Percentiles rank a stretch among this genome's conserved stretches.
phyloP scores from a whole-genome alignment of 129 eudicot species.

The Cynara cardunculus region DNA sequence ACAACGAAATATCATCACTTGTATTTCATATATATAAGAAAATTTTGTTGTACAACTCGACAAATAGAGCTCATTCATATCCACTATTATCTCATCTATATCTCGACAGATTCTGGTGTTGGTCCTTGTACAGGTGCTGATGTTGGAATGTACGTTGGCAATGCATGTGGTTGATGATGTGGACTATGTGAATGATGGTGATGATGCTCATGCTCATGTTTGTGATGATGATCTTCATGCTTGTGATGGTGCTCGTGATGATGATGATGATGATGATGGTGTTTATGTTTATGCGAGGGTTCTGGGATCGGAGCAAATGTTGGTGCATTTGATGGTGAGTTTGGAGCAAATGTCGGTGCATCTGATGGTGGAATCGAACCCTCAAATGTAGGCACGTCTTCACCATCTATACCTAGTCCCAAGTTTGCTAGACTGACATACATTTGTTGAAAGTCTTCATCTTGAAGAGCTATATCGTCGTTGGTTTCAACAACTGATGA shows the following conservation, averaged over 20 bases:
- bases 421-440: neutral
- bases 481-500: neutral
- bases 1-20: neutral
- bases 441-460: neutral
- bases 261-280: neutral
- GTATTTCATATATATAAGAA: neutral
- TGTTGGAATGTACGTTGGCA: neutral
- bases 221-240: conserved; percentile 31
- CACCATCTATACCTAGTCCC: neutral
- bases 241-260: neutral
- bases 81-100: neutral
- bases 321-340: neutral
- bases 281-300: conserved; percentile 17
- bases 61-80: neutral
- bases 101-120: neutral
- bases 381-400: neutral
- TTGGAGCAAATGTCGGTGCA: neutral
- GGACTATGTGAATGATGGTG: neutral
- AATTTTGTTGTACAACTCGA: neutral
- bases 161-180: neutral
- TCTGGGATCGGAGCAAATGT: neutral
- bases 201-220: conserved; percentile 24
- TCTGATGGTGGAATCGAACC: conserved; percentile 12
- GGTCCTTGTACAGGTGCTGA: neutral
- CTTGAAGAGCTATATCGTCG: neutral